Evolutionary conservation across 2,329 filamentous ascomycete genomes (phyloP).

Genomic region (Cercospora zeina): DNA sequence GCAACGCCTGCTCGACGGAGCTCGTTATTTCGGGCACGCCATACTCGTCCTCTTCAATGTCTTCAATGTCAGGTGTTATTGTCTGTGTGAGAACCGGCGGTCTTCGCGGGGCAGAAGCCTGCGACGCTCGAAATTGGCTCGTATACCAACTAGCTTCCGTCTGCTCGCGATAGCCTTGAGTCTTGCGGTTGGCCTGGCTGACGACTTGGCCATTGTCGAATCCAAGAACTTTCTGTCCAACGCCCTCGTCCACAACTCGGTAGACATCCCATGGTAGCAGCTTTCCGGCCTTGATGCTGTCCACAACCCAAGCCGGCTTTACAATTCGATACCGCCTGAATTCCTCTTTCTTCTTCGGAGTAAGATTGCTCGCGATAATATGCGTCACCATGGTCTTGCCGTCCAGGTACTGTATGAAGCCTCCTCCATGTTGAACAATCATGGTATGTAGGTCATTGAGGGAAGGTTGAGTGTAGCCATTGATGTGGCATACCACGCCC

Average conservation of each 20-base stretch:
- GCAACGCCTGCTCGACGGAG: constrained; percentile 39
- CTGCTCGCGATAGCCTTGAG: constrained; percentile 74
- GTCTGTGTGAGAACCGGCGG: constrained; percentile 34
- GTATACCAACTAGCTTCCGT: constrained; percentile 81
- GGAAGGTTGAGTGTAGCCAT: constrained; percentile 93
- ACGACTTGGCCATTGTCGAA: constrained; percentile 64
- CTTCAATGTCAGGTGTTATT: constrained; percentile 39
- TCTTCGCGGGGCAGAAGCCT: constrained; percentile 16
- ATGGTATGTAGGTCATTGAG: constrained; percentile 83
- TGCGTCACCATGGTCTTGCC: constrained; percentile 91
- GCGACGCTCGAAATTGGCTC: constrained; percentile 56
- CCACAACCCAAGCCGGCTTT: constrained; percentile 90
- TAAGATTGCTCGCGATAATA: constrained; percentile 86
- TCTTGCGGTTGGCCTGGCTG: constrained; percentile 63
- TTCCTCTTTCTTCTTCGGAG: constrained; percentile 89
- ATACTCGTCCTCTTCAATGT: constrained; percentile 36
- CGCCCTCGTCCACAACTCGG: constrained; percentile 79
- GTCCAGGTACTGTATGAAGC: constrained; percentile 91
- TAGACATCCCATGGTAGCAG: constrained; percentile 85
- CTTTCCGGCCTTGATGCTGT: constrained; percentile 79
- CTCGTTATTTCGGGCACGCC: constrained; percentile 38
- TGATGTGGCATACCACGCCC: constrained; percentile 86
- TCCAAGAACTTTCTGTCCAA: constrained; percentile 73
- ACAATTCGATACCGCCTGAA: constrained; percentile 87
- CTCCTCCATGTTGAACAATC: constrained; percentile 90